Conservation (phyloP, 1,284 basidiomycete genomes). For the Laetiporus sulphureus region DNA sequence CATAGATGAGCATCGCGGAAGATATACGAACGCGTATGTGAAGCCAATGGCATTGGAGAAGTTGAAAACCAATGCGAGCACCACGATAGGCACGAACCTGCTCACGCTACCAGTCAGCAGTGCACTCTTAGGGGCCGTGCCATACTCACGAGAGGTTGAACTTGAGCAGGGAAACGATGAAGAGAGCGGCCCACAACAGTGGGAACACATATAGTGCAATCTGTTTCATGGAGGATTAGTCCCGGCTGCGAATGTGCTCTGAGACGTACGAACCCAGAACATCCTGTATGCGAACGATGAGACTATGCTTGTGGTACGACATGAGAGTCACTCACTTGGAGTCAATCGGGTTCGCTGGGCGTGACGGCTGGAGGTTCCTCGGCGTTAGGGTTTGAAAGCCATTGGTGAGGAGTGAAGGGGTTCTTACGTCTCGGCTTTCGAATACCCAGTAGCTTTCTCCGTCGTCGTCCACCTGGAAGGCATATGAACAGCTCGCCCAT, state of each 20-base stretch:
- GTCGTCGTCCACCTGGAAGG: slow-evolving; percentile 78
- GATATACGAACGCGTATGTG: slow-evolving; percentile 71
- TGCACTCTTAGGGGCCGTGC: background rate
- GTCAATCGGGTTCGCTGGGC: slow-evolving; percentile 86
- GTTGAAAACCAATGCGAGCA: slow-evolving; percentile 88
- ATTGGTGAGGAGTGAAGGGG: slow-evolving; percentile 8
- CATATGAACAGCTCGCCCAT: slow-evolving; percentile 8
- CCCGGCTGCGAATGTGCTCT: background rate
- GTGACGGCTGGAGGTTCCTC: slow-evolving; percentile 59
- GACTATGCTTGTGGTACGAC: slow-evolving; percentile 8
- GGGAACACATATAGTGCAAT: slow-evolving; percentile 90
- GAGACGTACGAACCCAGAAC: slow-evolving; percentile 70
- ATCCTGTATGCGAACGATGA: slow-evolving; percentile 45
- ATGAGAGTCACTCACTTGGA: slow-evolving; percentile 59
- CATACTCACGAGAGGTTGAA: slow-evolving; percentile 76
- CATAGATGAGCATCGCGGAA: too few species aligned
- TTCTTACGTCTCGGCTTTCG: slow-evolving; percentile 85
- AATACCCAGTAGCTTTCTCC: slow-evolving; percentile 96
- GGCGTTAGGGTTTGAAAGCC: slow-evolving; percentile 2
- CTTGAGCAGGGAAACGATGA: slow-evolving; percentile 85
- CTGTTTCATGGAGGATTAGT: slow-evolving; percentile 35
- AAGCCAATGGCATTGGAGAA: slow-evolving; percentile 89
- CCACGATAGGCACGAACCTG: slow-evolving; percentile 83
- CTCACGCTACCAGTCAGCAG: slow-evolving; percentile 1
- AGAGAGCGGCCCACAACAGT: slow-evolving; percentile 75